Evolutionary conservation across 345 rosid species (phyloP).

Genomic region (sweet orange (Citrus sinensis)): DNA sequence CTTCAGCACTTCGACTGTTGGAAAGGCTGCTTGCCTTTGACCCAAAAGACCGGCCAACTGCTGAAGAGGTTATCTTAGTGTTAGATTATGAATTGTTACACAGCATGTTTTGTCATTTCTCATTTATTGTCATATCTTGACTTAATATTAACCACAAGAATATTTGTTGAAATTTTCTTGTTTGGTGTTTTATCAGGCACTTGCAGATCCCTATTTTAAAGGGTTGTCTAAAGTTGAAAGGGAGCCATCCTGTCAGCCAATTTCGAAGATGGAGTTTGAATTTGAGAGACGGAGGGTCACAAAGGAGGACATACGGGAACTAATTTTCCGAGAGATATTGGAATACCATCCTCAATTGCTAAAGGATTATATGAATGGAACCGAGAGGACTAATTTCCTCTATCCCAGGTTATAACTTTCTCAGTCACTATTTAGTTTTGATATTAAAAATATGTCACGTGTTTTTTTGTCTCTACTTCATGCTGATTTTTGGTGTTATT

Average conservation of each 20-base stretch:
- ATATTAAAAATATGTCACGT: background rate
- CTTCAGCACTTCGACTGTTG: conserved; percentile 65
- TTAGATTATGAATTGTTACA: background rate
- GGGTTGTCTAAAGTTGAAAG: conserved; percentile 88
- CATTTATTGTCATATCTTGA: background rate
- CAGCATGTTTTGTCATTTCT: background rate
- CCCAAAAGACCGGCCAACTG: conserved; percentile 87
- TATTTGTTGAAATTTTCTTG: background rate
- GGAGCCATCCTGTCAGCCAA: conserved; percentile 94
- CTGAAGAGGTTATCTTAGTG: conserved; percentile 67
- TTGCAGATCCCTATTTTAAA: conserved; percentile 87
- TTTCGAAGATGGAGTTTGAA: conserved; percentile 95
- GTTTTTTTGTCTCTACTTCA: conserved; percentile 11
- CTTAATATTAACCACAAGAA: background rate
- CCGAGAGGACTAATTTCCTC: conserved; percentile 85
- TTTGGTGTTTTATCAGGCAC: conserved; percentile 47
- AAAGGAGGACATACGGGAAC: conserved; percentile 84
- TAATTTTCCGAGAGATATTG: conserved; percentile 78
- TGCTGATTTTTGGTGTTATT: conserved; percentile 7
- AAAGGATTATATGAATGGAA: conserved; percentile 77
- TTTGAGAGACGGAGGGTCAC: conserved; percentile 92
- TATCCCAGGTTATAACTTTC: conserved; percentile 70
- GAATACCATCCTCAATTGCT: conserved; percentile 96
- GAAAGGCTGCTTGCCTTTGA: conserved; percentile 87
- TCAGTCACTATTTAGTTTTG: background rate